phyloP scores from a whole-genome alignment of 805 yeast species.

The Lachancea lanzarotensis region DNA sequence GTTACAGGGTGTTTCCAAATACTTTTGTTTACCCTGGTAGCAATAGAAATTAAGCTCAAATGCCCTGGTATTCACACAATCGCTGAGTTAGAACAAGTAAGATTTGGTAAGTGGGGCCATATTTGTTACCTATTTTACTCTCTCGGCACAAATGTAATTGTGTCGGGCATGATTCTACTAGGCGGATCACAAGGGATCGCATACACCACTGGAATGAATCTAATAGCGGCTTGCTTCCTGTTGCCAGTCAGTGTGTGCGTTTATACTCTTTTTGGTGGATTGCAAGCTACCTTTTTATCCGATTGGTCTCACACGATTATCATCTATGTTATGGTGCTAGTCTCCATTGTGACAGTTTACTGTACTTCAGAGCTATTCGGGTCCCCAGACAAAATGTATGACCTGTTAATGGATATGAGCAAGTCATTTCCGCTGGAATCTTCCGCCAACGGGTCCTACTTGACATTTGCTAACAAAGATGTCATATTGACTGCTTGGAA shows the following conservation, averaged over 20 bases:
- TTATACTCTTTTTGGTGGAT: slow-evolving; percentile 67
- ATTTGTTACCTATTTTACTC: slow-evolving; percentile 47
- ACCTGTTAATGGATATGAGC: no score
- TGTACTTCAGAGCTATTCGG: no score
- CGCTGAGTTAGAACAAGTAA: slow-evolving; percentile 65
- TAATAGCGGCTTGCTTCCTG: slow-evolving; percentile 71
- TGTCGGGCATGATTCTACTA: slow-evolving; percentile 74
- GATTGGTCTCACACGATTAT: slow-evolving; percentile 72
- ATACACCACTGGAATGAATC: slow-evolving; percentile 66
- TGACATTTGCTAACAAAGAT: slow-evolving; percentile 70
- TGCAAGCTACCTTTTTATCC: slow-evolving; percentile 66
- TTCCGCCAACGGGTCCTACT: slow-evolving; percentile 56
- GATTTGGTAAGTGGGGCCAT: slow-evolving; percentile 73
- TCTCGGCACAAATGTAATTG: slow-evolving; percentile 56
- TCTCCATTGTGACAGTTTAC: no score
- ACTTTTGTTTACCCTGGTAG: slow-evolving; percentile 69
- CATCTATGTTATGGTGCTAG: slow-evolving; percentile 52
- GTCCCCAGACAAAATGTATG: no score
- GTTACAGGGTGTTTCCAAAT: slow-evolving; percentile 82
- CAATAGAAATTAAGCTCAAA: slow-evolving; percentile 72
- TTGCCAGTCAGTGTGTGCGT: slow-evolving; percentile 67
- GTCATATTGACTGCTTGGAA: slow-evolving; percentile 60
- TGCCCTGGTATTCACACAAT: slow-evolving; percentile 87
- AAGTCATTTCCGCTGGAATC: no score
- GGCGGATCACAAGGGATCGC: slow-evolving; percentile 82